Base-by-base conservation (phyloP, 2,329 filamentous ascomycete genomes). In the Akanthomyces lecanii region DNA sequence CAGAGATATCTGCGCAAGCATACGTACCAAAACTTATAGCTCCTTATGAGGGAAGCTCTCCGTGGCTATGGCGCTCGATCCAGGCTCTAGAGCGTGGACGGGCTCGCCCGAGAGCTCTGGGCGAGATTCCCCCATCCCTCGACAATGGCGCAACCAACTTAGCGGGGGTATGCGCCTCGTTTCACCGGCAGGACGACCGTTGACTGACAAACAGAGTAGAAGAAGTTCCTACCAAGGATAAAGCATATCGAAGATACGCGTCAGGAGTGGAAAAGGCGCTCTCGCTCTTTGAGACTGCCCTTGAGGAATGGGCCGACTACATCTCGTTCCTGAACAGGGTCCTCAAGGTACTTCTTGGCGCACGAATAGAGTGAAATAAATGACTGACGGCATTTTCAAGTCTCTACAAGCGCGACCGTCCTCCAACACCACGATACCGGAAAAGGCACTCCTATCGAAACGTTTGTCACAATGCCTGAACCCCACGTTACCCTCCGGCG, bases 241-340 rank as follows among this genome's bases (percentile, higher is more conserved):
- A 89, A 74, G 76, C 82, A 60, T 94, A 91, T 74, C 91, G 93
- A 68, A 90, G 93, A 75, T 99, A 98, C 85, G 92, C 92, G 51
- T 86, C 89, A 55, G 90, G 87, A 64, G 88, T 99, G 67, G 94
- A 98, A 72, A 87, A 92, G 74, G 90, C 92, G 40, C 83, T 99
- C 66, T 85, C 90, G 52, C 82, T 97, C 40, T 99, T 97, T 79
- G 95, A 99, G 73, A 93, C 91, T 18, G 88, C 92, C 36, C 82
- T 97, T 69, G 92, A 98, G 77, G 95, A 99, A 86, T 99, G 95
- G 95, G 95, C 96, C 55, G 95, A 99, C 78, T 99, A 99, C 74
- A 99, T 99, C 71, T 97, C 94, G 21, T 99, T 98, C 74, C 79
- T 99, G 62, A 96, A 91, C 73, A 87, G 92, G 66, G 82, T 99